Evolutionary conservation across 768 basidiomycete species (phyloP).

Genomic region (Chlorophyllum brunneum): DNA sequence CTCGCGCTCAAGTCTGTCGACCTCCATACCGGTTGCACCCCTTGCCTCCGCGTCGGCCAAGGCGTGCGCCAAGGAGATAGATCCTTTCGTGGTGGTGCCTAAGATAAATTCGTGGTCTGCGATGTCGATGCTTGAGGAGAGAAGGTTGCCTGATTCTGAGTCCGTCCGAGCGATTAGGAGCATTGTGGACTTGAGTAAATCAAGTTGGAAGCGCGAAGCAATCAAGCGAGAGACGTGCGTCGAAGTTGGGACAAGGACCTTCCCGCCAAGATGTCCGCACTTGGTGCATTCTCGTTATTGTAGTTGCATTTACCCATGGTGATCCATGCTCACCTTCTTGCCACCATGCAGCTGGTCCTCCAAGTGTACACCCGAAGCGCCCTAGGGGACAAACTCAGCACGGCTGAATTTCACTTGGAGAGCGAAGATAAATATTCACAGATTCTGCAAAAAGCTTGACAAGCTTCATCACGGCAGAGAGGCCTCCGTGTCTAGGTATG

Average conservation of each 20-base stretch:
- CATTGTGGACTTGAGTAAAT: conserved; percentile 85
- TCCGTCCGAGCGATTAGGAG: conserved; percentile 90
- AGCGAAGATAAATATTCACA: conserved; percentile 31
- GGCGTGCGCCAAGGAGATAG: conserved; percentile 60
- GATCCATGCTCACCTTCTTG: conserved; percentile 59
- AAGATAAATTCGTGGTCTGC: conserved; percentile 78
- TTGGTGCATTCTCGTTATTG: conserved; percentile 20
- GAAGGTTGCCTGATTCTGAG: conserved; percentile 80
- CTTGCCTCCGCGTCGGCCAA: conserved; percentile 63
- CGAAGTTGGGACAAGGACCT: conserved; percentile 88
- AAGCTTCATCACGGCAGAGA: conserved; percentile 93
- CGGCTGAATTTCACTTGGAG: background rate
- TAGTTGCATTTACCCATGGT: background rate
- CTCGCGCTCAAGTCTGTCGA: conserved; percentile 68
- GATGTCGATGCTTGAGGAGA: conserved; percentile 80
- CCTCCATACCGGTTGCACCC: conserved; percentile 61
- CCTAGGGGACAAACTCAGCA: conserved; percentile 34
- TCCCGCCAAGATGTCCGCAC: conserved; percentile 89
- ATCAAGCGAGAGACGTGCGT: conserved; percentile 84
- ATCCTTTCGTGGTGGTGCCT: conserved; percentile 50
- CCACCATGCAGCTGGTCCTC: conserved; percentile 95
- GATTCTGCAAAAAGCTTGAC: conserved; percentile 94
- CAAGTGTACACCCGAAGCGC: conserved; percentile 85
- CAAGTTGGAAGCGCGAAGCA: conserved; percentile 86
- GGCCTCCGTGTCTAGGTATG: conserved; percentile 73